Conservation (phyloP, 495 filamentous ascomycete species). For the Xylaria flabelliformis region DNA sequence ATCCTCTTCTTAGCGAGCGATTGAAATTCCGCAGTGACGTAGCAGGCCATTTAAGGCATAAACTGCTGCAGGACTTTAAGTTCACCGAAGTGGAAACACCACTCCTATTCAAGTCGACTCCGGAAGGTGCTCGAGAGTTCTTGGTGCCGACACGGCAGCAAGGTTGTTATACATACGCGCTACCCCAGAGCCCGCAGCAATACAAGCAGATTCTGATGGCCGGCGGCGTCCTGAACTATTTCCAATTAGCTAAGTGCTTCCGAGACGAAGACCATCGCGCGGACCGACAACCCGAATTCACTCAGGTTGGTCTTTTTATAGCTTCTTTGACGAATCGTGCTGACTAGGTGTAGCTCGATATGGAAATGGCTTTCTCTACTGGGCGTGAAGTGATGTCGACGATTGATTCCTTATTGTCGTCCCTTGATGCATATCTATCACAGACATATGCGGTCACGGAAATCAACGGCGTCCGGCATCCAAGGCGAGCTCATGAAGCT, state of each 20-base stretch:
- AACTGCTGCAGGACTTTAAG: constrained; percentile 38
- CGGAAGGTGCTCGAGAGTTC: constrained; percentile 94
- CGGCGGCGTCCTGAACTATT: constrained; percentile 80
- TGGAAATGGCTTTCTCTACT: constrained; percentile 87
- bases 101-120: constrained; percentile 94
- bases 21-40: constrained; percentile 64
- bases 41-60: constrained; percentile 59
- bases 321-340: constrained; percentile 5
- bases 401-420: constrained; percentile 69
- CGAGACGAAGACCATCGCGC: constrained; percentile 93
- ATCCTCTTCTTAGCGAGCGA: constrained; percentile 65
- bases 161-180: constrained; percentile 80
- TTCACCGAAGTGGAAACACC: constrained; percentile 92
- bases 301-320: constrained; percentile 65
- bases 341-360: constrained; percentile 68
- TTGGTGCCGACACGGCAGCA: constrained; percentile 81
- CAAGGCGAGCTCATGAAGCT: constrained; percentile 33
- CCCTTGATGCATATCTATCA: constrained; percentile 45
- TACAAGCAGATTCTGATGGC: constrained; percentile 99
- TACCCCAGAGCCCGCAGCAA: constrained; percentile 96
- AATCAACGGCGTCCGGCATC: neutral
- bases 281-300: constrained; percentile 96
- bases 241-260: constrained; percentile 93
- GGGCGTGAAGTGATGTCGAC: constrained; percentile 74
- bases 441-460: neutral